phyloP scores from a whole-genome alignment of 257 asterid species.

The Solanum paucissectum region DNA sequence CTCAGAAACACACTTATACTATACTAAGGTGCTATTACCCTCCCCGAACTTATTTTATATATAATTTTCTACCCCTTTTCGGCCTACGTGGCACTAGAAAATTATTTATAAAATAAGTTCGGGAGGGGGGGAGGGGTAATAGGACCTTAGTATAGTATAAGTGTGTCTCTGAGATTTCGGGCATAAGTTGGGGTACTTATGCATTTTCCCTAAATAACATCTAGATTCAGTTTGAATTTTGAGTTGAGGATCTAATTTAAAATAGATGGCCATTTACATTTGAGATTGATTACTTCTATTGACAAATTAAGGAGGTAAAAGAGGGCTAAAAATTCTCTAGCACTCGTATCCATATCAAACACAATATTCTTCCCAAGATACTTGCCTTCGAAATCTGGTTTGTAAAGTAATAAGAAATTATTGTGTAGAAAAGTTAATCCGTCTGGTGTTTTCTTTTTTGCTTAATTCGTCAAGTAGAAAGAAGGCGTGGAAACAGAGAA shows the following conservation, averaged over 20 bases:
- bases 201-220: neutral
- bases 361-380: slow-evolving; percentile 47
- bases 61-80: no score
- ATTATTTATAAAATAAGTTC: no score
- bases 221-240: neutral
- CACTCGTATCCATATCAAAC: slow-evolving; percentile 94
- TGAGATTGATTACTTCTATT: slow-evolving; percentile 47
- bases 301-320: slow-evolving; percentile 77
- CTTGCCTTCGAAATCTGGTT: slow-evolving; percentile 41
- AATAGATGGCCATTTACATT: slow-evolving; percentile 21
- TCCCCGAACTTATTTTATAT: no score
- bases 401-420: slow-evolving; percentile 42
- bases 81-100: no score
- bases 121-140: no score
- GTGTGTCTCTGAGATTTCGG: no score
- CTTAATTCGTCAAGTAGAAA: slow-evolving; percentile 6
- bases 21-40: no score
- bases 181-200: no score
- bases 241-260: neutral
- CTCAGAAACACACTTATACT: no score
- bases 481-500: no score
- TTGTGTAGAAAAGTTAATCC: slow-evolving; percentile 50
- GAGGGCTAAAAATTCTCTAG: slow-evolving; percentile 76
- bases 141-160: no score
- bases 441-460: slow-evolving; percentile 34